phyloP scores from a whole-genome alignment of 169 alveolate genomes.

The Eimeria tenella region DNA sequence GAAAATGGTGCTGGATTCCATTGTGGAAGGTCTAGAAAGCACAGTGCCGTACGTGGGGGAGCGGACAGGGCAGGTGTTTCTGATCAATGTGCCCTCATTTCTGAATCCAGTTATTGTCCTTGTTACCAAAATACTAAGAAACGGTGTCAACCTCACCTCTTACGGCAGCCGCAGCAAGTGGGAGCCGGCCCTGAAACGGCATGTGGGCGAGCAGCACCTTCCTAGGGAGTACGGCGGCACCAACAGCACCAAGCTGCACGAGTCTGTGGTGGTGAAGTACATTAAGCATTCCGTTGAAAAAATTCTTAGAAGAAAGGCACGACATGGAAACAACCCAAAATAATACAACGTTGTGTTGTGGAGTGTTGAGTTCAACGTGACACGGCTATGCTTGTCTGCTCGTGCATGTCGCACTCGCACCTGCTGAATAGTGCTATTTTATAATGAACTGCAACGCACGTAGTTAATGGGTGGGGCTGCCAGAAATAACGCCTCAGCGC shows the following conservation, averaged over 20 bases:
- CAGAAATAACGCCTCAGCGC: no score
- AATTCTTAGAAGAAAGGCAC: neutral
- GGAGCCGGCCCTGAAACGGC: neutral
- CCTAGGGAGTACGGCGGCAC: constrained; percentile 20
- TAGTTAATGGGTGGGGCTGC: no score
- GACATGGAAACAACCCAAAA: neutral
- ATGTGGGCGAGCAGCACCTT: neutral
- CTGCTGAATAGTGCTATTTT: neutral
- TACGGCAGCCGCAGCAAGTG: neutral
- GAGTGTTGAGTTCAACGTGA: no score
- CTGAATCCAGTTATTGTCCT: neutral
- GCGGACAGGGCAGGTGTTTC: constrained; percentile 38
- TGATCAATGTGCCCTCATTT: neutral
- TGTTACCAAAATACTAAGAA: neutral
- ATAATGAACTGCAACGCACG: no score
- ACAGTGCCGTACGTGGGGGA: constrained; percentile 39
- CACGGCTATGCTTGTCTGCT: no score
- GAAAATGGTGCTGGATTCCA: neutral
- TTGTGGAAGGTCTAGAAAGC: neutral
- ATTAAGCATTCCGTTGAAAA: neutral
- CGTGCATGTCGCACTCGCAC: no score
- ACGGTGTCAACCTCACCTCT: neutral
- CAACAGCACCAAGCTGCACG: neutral
- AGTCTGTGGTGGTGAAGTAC: neutral
- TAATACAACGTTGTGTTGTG: no score